Conservation (phyloP, 176 grass and related monocot species). For the Hsuehochloa calcarea region DNA sequence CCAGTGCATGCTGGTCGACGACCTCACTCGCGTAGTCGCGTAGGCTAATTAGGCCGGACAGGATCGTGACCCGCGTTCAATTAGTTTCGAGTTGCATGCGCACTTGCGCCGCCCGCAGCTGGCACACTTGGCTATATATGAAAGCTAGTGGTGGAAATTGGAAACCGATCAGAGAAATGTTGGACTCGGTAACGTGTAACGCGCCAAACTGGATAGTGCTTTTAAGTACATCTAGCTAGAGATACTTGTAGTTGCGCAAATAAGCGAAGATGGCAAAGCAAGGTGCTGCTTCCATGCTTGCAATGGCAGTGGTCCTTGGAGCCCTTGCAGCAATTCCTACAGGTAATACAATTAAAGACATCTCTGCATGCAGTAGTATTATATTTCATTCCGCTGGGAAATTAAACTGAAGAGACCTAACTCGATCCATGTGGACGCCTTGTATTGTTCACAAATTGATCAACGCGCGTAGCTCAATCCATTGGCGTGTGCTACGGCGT, state of each 20-base stretch:
- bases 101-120: background rate
- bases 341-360: background rate
- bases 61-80: background rate
- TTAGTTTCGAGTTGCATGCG: background rate
- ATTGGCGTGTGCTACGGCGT: slow-evolving; percentile 79
- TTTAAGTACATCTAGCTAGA: background rate
- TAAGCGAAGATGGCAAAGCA: background rate
- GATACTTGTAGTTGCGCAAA: background rate
- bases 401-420: background rate
- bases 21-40: background rate
- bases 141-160: too few species aligned
- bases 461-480: slow-evolving; percentile 19
- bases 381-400: background rate
- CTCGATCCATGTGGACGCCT: background rate
- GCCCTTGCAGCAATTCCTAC: background rate
- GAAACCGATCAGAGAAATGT: too few species aligned
- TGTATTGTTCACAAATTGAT: background rate
- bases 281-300: background rate
- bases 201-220: background rate
- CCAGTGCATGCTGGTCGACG: background rate
- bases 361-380: background rate
- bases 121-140: too few species aligned
- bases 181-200: too few species aligned
- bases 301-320: background rate
- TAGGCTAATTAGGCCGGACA: background rate